phyloP scores from a whole-genome alignment of 139 green algal genomes.

The Micractinium conductrix region DNA sequence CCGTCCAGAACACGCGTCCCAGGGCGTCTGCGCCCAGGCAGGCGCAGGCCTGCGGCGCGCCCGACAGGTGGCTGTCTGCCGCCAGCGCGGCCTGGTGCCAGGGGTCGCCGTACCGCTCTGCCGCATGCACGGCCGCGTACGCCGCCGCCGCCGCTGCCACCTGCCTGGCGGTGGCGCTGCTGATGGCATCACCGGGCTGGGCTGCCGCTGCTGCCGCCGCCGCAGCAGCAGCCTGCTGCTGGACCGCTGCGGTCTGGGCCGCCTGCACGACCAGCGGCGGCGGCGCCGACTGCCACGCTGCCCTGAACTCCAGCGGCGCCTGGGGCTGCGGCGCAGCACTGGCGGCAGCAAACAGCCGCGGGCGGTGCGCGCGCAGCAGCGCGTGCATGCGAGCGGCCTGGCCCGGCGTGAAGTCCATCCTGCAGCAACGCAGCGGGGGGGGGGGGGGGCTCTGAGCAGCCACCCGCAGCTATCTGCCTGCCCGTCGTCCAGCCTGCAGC shows the following conservation, averaged over 20 bases:
- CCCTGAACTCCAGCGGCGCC: not conserved
- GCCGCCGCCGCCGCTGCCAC: not conserved
- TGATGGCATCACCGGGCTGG: not conserved
- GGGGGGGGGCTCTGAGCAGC: no score
- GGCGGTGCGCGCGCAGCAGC: conserved; percentile 34
- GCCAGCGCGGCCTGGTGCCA: conserved; percentile 25
- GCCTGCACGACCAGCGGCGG: not conserved
- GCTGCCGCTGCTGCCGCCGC: not conserved
- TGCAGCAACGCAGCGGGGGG: no score
- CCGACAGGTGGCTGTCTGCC: not conserved
- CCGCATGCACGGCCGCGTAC: not conserved
- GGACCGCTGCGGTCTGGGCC: not conserved
- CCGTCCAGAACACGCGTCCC: conserved; percentile 6
- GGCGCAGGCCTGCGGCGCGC: not conserved
- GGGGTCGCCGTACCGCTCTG: not conserved
- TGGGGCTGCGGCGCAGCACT: not conserved
- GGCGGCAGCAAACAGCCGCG: conserved; percentile 8
- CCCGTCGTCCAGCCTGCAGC: no score
- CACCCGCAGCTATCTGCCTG: no score
- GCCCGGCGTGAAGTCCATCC: conserved; percentile 29
- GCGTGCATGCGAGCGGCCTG: conserved; percentile 38
- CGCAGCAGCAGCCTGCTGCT: not conserved
- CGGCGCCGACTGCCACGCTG: conserved; percentile 35
- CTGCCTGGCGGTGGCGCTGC: not conserved
- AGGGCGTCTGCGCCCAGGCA: conserved; percentile 27